A percentile compares a stretch with the other conserved stretches of the same genome.
phyloP scores from a whole-genome alignment of 2,329 filamentous ascomycete genomes.

The Chaetothyriales sp. region DNA sequence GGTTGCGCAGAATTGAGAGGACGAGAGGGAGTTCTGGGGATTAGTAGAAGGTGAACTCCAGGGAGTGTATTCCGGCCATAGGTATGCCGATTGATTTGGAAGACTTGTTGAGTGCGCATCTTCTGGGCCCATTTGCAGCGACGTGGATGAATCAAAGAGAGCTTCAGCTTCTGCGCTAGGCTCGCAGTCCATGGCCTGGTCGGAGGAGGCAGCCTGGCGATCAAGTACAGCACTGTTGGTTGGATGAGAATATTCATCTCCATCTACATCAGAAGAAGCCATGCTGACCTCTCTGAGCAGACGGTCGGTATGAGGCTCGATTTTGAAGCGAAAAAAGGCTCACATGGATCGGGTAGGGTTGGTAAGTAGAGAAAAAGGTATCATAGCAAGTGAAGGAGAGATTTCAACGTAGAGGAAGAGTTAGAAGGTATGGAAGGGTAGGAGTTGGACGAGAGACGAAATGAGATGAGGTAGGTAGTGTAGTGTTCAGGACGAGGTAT shows the following conservation, averaged over 20 bases:
- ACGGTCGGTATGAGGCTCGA: background rate
- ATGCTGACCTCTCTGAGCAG: background rate
- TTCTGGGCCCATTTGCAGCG: background rate
- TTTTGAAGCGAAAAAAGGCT: background rate
- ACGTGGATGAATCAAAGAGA: background rate
- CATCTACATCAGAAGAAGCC: background rate
- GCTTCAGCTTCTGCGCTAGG: background rate
- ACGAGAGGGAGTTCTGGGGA: background rate
- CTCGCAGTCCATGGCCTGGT: background rate
- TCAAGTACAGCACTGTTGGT: background rate
- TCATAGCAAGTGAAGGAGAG: background rate
- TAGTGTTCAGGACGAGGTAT: too few species aligned
- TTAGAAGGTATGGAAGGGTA: too few species aligned
- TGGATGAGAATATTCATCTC: background rate
- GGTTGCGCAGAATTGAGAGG: background rate
- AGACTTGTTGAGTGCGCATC: background rate
- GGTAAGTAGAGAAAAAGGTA: background rate
- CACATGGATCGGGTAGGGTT: background rate
- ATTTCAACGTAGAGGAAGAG: background rate
- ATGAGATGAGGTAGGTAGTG: too few species aligned
- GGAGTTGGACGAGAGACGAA: background rate
- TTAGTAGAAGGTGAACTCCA: too few species aligned
- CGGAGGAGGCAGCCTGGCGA: background rate
- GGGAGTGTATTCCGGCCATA: background rate
- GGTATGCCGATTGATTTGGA: background rate